Conservation (phyloP, 2,329 filamentous ascomycete genomes). For the Fusarium odoratissimum region DNA sequence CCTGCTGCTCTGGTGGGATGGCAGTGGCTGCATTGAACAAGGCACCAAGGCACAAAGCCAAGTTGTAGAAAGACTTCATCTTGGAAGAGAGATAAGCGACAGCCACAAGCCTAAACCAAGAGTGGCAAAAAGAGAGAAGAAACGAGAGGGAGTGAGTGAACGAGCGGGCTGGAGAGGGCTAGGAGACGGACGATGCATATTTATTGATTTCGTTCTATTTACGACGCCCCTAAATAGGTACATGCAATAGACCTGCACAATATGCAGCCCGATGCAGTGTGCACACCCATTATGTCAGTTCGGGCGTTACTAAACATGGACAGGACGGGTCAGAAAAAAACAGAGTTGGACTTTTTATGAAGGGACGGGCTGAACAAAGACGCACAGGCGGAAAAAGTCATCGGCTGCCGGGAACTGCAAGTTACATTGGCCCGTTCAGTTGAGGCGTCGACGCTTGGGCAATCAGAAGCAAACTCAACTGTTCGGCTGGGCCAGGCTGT, state of each 20-base stretch:
- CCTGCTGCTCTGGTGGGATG: slow-evolving; percentile 4
- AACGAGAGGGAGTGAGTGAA: not conserved
- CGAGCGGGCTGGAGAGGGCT: not conserved
- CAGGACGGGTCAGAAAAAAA: not conserved
- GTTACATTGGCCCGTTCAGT: slow-evolving; percentile 19
- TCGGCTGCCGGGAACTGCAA: slow-evolving; percentile 1
- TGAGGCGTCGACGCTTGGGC: slow-evolving; percentile 16
- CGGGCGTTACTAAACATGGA: slow-evolving; percentile 19
- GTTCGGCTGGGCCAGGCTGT: slow-evolving; percentile 13
- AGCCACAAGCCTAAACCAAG: slow-evolving; percentile 9
- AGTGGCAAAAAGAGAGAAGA: not conserved
- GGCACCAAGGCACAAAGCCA: slow-evolving; percentile 19
- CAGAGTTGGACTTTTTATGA: not conserved
- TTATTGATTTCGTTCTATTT: slow-evolving; percentile 15
- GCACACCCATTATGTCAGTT: slow-evolving; percentile 1
- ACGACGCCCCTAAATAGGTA: slow-evolving; percentile 1
- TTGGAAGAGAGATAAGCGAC: not conserved
- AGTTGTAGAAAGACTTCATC: slow-evolving; percentile 12
- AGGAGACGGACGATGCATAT: slow-evolving; percentile 7
- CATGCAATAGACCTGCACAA: slow-evolving; percentile 1
- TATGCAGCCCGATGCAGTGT: slow-evolving; percentile 8
- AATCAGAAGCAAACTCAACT: slow-evolving; percentile 6
- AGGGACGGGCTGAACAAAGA: slow-evolving; percentile 13
- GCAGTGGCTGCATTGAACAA: slow-evolving; percentile 10
- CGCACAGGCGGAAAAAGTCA: not conserved